phyloP scores from a whole-genome alignment of 495 filamentous ascomycete genomes.

The Neurospora sp. region DNA sequence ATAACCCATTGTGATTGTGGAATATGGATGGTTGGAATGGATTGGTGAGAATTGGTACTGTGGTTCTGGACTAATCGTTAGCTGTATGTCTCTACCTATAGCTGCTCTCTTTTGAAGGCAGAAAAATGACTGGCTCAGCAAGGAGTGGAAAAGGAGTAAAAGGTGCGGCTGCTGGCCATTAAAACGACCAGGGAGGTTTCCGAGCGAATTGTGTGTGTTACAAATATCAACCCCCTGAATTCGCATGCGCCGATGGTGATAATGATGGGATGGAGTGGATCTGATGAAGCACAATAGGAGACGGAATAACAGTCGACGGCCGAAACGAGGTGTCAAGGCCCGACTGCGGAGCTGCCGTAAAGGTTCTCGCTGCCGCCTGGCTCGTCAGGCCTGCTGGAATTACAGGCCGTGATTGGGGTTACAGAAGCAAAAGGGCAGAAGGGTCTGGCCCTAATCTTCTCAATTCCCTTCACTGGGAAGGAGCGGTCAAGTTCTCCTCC shows the following conservation, averaged over 20 bases:
- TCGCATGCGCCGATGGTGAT: neutral
- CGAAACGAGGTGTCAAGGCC: neutral
- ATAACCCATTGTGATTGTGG: too few relatives aligned
- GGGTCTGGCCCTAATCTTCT: neutral
- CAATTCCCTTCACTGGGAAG: neutral
- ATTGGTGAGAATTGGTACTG: too few relatives aligned
- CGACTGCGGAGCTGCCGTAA: neutral
- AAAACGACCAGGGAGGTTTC: neutral
- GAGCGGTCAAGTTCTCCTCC: neutral
- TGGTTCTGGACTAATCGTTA: neutral
- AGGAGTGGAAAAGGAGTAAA: neutral
- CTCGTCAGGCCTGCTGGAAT: neutral
- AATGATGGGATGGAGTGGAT: neutral
- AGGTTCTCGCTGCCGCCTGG: neutral
- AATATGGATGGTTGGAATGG: too few relatives aligned
- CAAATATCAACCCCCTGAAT: neutral
- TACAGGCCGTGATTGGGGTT: neutral
- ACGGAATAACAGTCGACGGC: neutral
- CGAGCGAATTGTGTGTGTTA: neutral
- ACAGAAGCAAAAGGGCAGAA: neutral
- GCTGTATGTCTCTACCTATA: neutral
- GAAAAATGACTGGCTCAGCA: neutral
- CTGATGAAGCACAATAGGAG: neutral
- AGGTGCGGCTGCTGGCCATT: neutral
- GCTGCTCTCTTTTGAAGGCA: neutral